Conservation (phyloP, 495 filamentous ascomycete species). For the Talaromyces liani region DNA sequence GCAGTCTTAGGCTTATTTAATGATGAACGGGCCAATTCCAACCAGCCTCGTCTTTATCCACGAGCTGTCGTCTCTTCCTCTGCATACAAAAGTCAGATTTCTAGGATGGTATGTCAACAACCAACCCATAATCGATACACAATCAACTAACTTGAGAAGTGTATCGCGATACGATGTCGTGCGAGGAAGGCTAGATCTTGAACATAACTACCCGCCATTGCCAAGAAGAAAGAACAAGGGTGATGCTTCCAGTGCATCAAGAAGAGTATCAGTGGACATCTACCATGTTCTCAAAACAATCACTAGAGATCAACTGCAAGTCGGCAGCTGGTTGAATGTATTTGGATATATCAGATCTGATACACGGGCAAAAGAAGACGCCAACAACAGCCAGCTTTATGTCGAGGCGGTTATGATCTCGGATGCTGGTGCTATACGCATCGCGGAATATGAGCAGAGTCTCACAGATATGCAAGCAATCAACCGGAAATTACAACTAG, state of each 20-base stretch:
- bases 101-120: conserved; percentile 68
- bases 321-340: conserved; percentile 88
- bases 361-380: conserved; percentile 3
- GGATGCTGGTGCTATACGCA: conserved; percentile 53
- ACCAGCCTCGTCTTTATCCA: conserved; percentile 63
- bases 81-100: conserved; percentile 77
- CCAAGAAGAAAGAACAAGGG: conserved; percentile 6
- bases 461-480: conserved; percentile 24
- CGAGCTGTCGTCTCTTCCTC: conserved; percentile 43
- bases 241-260: background rate
- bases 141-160: conserved; percentile 28
- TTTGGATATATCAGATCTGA: conserved; percentile 63
- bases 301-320: conserved; percentile 53
- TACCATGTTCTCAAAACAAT: conserved; percentile 59
- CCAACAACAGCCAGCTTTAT: conserved; percentile 16
- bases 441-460: conserved; percentile 56
- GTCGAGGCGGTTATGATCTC: conserved; percentile 65
- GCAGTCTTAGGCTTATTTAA: background rate
- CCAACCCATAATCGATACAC: background rate
- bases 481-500: background rate
- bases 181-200: conserved; percentile 54
- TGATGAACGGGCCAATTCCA: conserved; percentile 55
- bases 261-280: conserved; percentile 57
- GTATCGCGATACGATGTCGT: conserved; percentile 58
- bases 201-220: conserved; percentile 54